These are phyloP conservation scores for Akebia trifoliata DNA, from an alignment of 164 flowering plant species.

Conservation along the genomic window DNA sequence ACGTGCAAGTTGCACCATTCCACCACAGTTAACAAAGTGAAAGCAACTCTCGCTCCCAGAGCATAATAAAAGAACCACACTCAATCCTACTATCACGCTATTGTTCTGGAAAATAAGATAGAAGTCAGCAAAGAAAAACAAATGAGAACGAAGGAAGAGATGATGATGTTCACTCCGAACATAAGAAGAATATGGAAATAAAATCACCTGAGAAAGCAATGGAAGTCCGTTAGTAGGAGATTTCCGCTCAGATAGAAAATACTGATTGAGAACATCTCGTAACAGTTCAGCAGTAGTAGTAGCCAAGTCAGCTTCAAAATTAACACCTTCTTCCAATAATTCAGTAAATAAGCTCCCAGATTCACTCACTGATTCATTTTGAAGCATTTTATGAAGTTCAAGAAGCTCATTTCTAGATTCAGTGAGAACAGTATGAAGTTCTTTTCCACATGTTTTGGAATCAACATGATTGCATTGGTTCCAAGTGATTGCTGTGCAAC, in stretches of 20 bases:
- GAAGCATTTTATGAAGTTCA: constrained; percentile 41
- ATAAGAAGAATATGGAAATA: neutral
- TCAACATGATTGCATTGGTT: constrained; percentile 20
- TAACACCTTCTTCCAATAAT: constrained; percentile 26
- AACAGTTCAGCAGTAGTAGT: constrained; percentile 47
- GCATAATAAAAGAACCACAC: constrained; percentile 62
- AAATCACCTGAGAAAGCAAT: constrained; percentile 53
- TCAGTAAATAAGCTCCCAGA: constrained; percentile 29
- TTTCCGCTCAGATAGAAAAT: constrained; percentile 26
- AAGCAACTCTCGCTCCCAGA: constrained; percentile 74
- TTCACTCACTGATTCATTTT: constrained; percentile 29
- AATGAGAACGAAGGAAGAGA: constrained; percentile 2
- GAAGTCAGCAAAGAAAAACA: constrained; percentile 5
- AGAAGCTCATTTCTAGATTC: constrained; percentile 59
- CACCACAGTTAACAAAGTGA: constrained; percentile 82
- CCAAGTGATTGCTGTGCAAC: constrained; percentile 20
- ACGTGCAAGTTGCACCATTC: constrained; percentile 64
- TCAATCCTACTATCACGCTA: constrained; percentile 49
- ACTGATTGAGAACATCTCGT: constrained; percentile 43
- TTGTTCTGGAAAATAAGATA: constrained; percentile 45
- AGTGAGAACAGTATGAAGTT: constrained; percentile 26
- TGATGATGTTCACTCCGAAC: neutral
- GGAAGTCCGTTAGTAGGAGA: constrained; percentile 25
- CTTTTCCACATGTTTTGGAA: constrained; percentile 14
- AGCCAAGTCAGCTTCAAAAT: constrained; percentile 38